A percentile compares a stretch with the other conserved stretches of the same genome.
These are phyloP conservation scores for Copromyces sp. DNA, from an alignment of 495 filamentous ascomycete species.

Conservation along the genomic window DNA sequence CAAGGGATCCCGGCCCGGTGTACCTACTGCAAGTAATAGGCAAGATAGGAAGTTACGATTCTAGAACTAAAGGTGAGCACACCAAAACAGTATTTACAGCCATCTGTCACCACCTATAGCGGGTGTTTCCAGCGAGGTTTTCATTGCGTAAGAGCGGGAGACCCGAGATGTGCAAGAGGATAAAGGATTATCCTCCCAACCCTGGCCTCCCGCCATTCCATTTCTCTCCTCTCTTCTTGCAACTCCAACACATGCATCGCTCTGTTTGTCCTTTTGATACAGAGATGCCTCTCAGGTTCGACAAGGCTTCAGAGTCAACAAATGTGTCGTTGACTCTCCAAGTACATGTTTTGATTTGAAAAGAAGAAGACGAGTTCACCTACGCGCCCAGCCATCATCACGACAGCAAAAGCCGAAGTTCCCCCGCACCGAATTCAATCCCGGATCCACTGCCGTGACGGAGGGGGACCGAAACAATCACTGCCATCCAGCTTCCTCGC, in stretches of 20 bases:
- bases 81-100: neutral
- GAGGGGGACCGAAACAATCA: neutral
- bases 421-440: neutral
- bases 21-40: neutral
- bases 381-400: neutral
- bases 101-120: neutral
- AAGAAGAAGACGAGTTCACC: neutral
- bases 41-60: neutral
- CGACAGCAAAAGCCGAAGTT: neutral
- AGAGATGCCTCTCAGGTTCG: neutral
- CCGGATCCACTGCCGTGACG: neutral
- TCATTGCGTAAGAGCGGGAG: neutral
- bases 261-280: neutral
- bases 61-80: neutral
- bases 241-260: neutral
- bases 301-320: neutral
- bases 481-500: neutral
- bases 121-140: neutral
- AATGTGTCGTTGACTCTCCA: neutral
- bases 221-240: neutral
- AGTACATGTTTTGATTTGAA: neutral
- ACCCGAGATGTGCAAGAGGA: neutral
- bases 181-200: neutral
- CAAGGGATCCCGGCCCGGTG: neutral
- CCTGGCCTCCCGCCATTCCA: neutral